Percentiles rank a stretch among this genome's conserved stretches.
These are phyloP conservation scores for Quambalaria eucalypti DNA, from an alignment of 1,284 basidiomycete genomes.

Conservation along the genomic window DNA sequence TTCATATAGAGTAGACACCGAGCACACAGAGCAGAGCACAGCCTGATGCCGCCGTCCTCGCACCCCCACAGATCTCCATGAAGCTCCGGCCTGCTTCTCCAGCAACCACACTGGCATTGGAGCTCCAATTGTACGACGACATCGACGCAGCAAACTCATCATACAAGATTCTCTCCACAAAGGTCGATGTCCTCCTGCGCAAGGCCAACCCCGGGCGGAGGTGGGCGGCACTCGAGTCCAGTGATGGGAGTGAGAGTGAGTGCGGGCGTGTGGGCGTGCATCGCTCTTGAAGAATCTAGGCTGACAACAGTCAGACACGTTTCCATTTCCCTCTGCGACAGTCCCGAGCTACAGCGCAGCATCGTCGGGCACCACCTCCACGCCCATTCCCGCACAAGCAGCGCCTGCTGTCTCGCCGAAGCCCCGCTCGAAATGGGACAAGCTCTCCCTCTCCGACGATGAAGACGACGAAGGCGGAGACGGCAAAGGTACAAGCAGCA, in stretches of 20 bases:
- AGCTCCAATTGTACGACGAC: slow-evolving; percentile 10
- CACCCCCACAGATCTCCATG: not conserved
- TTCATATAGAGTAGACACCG: too few species aligned
- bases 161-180: slow-evolving; percentile 24
- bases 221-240: slow-evolving; percentile 15
- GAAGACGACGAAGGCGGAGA: slow-evolving; percentile 8
- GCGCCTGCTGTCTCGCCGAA: not conserved
- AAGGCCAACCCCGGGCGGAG: slow-evolving; percentile 19
- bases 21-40: not conserved
- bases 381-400: not conserved
- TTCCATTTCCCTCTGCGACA: not conserved
- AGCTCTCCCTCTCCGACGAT: slow-evolving; percentile 22
- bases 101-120: not conserved
- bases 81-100: not conserved
- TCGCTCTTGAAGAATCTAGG: not conserved
- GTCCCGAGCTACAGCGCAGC: not conserved
- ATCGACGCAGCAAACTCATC: slow-evolving; percentile 15
- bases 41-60: not conserved
- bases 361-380: not conserved
- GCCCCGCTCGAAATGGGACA: slow-evolving; percentile 35
- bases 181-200: slow-evolving; percentile 32
- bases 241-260: not conserved
- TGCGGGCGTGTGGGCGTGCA: not conserved
- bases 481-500: not conserved
- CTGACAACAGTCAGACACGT: not conserved